Conservation (phyloP, 768 basidiomycete genomes). For the Xerocomus brunneocitrinus region DNA sequence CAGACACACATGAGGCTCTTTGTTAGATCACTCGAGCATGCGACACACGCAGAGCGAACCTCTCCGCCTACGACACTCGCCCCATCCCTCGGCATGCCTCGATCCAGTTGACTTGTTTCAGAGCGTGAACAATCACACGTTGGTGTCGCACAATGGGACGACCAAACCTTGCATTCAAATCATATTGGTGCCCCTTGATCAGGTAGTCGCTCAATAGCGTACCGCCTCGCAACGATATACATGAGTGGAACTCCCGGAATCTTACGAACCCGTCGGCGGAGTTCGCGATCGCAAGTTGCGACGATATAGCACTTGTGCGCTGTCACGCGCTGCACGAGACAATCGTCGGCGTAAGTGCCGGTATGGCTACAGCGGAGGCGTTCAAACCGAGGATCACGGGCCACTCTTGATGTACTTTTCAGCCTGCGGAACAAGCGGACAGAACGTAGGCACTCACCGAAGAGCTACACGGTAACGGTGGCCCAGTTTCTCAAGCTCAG, state of each 20-base stretch:
- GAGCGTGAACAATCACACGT: slow-evolving; percentile 2
- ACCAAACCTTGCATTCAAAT: background rate
- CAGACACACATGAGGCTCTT: no score
- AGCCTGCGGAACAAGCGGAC: background rate
- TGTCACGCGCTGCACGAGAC: slow-evolving; percentile 92
- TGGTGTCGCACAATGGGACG: background rate
- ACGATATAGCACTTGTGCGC: slow-evolving; percentile 96
- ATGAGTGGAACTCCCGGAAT: slow-evolving; percentile 92
- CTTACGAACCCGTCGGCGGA: slow-evolving; percentile 88
- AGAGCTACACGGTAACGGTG: slow-evolving; percentile 93
- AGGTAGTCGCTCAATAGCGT: slow-evolving; percentile 92
- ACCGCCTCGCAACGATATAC: slow-evolving; percentile 91
- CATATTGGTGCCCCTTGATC: slow-evolving; percentile 84
- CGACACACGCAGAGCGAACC: no score
- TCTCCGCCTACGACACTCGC: background rate
- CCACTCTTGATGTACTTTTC: slow-evolving; percentile 59
- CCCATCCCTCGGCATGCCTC: background rate
- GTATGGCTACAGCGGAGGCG: slow-evolving; percentile 87
- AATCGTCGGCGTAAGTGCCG: slow-evolving; percentile 99
- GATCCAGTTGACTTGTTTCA: background rate
- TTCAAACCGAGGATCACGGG: slow-evolving; percentile 96
- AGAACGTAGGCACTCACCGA: slow-evolving; percentile 49
- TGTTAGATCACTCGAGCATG: no score
- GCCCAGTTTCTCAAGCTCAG: slow-evolving; percentile 95
- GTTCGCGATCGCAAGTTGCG: slow-evolving; percentile 94